Percentiles rank a stretch among this genome's conserved stretches.
Conservation (phyloP, 1,284 basidiomycete species). For the Puccinia coronata region DNA sequence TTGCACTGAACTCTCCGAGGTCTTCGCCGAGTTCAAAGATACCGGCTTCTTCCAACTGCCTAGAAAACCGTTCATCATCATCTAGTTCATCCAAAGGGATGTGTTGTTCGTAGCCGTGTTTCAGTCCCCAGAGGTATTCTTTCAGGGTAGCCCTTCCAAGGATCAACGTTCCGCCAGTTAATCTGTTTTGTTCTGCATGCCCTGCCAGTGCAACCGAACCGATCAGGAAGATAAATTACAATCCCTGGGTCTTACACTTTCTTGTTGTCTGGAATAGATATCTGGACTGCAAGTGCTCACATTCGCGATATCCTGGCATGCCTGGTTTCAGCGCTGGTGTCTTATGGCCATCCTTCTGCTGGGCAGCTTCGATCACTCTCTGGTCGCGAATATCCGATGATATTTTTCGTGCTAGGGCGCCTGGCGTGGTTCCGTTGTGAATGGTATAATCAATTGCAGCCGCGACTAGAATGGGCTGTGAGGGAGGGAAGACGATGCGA, state of each 20-base stretch:
- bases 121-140: constrained; percentile 58
- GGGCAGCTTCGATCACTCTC: constrained; percentile 56
- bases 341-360: constrained; percentile 54
- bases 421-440: constrained; percentile 57
- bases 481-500: not conserved
- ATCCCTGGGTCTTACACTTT: not conserved
- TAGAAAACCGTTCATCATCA: constrained; percentile 52
- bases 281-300: constrained; percentile 11
- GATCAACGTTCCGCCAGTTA: constrained; percentile 58
- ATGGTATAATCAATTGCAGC: constrained; percentile 58
- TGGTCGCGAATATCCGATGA: constrained; percentile 56
- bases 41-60: constrained; percentile 28
- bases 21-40: constrained; percentile 21
- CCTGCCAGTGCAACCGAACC: no score
- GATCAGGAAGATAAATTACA: not conserved
- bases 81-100: constrained; percentile 54
- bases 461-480: constrained; percentile 57
- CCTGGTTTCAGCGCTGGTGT: constrained; percentile 54
- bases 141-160: constrained; percentile 58
- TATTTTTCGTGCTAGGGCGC: constrained; percentile 57
- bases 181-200: constrained; percentile 55
- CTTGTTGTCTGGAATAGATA: not conserved
- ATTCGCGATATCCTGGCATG: constrained; percentile 49
- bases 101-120: constrained; percentile 56
- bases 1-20: not conserved